A percentile compares a stretch with the other conserved stretches of the same genome.
These are phyloP conservation scores for Millerago galiae DNA, from an alignment of 805 yeast species.

Conservation along the genomic window DNA sequence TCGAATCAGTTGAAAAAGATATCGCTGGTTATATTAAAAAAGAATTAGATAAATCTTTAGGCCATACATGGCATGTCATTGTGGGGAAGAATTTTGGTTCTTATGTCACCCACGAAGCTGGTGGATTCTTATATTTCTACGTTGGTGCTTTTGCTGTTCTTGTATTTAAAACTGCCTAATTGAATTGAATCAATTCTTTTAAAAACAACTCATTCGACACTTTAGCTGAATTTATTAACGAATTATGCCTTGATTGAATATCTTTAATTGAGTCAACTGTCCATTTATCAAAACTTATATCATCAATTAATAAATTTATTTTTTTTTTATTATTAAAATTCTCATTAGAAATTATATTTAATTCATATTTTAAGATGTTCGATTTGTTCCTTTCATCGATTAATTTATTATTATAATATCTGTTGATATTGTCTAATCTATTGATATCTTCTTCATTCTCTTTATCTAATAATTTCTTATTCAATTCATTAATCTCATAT, in stretches of 20 bases:
- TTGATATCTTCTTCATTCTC: conserved; percentile 16
- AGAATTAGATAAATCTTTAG: conserved; percentile 53
- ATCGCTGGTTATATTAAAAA: conserved; percentile 62
- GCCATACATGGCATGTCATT: conserved; percentile 76
- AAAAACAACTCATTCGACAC: conserved; percentile 1
- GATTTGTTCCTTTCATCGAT: conserved; percentile 24
- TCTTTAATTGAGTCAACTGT: neutral
- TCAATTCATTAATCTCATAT: conserved; percentile 15
- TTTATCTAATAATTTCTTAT: conserved; percentile 12
- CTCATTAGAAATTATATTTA: neutral
- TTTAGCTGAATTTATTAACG: neutral
- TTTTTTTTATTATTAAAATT: neutral
- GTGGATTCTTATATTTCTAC: conserved; percentile 65
- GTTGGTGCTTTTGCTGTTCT: conserved; percentile 63
- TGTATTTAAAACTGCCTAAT: conserved; percentile 54
- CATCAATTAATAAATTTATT: conserved; percentile 5
- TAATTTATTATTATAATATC: conserved; percentile 23
- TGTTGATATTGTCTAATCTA: conserved; percentile 19
- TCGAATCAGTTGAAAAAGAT: conserved; percentile 47
- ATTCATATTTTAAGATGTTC: conserved; percentile 12
- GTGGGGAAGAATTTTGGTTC: conserved; percentile 78
- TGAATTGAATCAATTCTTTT: neutral
- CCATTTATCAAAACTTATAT: conserved; percentile 4
- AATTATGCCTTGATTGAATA: neutral
- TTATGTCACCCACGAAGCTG: conserved; percentile 74